Percentiles rank a stretch among this genome's conserved stretches.
These are phyloP conservation scores for Penicillium hesseltinei DNA, from an alignment of 2,329 filamentous ascomycete genomes.

Conservation along the genomic window DNA sequence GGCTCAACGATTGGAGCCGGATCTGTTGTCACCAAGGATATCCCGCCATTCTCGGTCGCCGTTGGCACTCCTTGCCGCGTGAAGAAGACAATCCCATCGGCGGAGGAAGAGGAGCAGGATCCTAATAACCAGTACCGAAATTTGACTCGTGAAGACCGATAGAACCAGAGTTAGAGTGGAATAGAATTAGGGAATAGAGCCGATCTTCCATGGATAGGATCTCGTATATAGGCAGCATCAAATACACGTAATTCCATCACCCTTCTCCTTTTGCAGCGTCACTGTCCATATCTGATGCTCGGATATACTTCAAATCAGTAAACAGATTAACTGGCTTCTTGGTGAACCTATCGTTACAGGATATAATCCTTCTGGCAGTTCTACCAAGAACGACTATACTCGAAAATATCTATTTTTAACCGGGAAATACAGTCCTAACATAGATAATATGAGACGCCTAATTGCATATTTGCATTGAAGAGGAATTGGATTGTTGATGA, in stretches of 20 bases:
- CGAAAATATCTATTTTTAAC: no score
- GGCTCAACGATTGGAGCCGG: conserved; percentile 44
- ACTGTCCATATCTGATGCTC: no score
- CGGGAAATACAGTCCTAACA: not conserved
- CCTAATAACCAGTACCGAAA: conserved; percentile 24
- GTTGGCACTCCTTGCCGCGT: conserved; percentile 26
- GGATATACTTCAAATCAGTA: no score
- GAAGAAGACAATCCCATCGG: conserved; percentile 19
- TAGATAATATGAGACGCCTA: not conserved
- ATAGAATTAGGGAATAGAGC: not conserved
- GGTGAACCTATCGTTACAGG: no score
- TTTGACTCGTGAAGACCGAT: not conserved
- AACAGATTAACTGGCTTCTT: no score
- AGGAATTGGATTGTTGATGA: not conserved
- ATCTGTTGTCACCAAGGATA: conserved; percentile 41
- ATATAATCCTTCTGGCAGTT: no score
- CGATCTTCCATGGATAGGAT: no score
- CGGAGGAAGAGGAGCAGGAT: conserved; percentile 24
- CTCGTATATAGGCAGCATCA: no score
- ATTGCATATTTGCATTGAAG: not conserved
- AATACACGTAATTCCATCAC: no score
- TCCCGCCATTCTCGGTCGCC: conserved; percentile 33
- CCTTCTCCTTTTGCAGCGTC: no score
- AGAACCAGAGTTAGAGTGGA: not conserved
- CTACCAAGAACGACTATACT: no score